Evolutionary conservation across 805 yeast species (phyloP).

Genomic region (Priceomyces melissophilus): DNA sequence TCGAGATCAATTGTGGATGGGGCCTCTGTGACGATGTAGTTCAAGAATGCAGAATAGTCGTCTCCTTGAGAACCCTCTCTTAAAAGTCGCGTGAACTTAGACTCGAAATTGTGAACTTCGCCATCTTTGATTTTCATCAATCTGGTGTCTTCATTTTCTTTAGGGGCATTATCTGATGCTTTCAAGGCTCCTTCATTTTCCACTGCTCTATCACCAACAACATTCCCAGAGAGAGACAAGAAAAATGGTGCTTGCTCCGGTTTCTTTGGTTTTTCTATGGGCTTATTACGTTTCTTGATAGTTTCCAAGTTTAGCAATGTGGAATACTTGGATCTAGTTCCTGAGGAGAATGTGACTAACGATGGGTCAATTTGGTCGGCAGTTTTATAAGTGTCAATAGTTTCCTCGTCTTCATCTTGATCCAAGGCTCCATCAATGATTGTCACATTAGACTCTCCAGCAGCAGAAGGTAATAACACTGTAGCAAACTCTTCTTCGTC

Average conservation of each 20-base stretch:
- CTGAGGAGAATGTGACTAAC: constrained; percentile 69
- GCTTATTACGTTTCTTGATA: constrained; percentile 83
- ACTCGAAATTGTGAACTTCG: constrained; percentile 55
- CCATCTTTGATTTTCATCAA: constrained; percentile 31
- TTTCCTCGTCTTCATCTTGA: constrained; percentile 27
- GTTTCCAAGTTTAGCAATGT: constrained; percentile 79
- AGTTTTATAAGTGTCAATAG: constrained; percentile 44
- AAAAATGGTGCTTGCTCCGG: constrained; percentile 82
- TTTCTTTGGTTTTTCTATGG: constrained; percentile 81
- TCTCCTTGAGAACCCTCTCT: constrained; percentile 45
- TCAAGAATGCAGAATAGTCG: constrained; percentile 51
- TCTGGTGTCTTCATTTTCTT: constrained; percentile 24
- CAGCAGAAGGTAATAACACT: constrained; percentile 65
- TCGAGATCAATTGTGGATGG: constrained; percentile 85
- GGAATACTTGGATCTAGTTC: constrained; percentile 74
- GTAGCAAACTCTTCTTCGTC: constrained; percentile 70
- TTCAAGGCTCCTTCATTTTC: constrained; percentile 38
- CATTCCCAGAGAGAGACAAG: constrained; percentile 60
- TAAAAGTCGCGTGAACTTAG: constrained; percentile 64
- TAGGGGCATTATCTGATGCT: constrained; percentile 11
- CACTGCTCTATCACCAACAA: constrained; percentile 68
- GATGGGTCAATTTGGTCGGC: constrained; percentile 59
- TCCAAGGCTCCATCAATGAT: constrained; percentile 77
- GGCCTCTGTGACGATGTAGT: constrained; percentile 53
- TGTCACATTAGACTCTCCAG: constrained; percentile 74